A percentile compares a stretch with the other conserved stretches of the same genome.
Conservation (phyloP, 2,329 filamentous ascomycete genomes). For the Colletotrichum sp. region DNA sequence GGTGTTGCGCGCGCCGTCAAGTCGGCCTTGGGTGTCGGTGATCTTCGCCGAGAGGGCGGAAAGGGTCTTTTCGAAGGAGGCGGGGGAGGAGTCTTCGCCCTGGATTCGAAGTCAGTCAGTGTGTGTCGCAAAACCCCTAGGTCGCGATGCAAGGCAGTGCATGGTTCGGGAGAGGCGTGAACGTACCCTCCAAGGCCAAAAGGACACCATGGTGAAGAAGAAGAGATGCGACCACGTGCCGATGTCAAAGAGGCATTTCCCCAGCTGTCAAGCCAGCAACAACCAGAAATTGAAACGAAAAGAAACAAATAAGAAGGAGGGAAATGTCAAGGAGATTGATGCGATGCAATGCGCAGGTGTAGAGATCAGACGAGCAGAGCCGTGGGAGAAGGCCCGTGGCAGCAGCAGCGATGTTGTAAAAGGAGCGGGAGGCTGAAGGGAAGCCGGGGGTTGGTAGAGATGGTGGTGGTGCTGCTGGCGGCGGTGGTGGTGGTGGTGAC, state of each 20-base stretch:
- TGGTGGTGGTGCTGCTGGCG: not conserved
- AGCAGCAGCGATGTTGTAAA: not conserved
- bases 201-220: slow-evolving; percentile 69
- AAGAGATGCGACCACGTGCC: slow-evolving; percentile 17
- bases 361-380: not conserved
- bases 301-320: not conserved
- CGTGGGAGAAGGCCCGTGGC: not conserved
- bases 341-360: not conserved
- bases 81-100: slow-evolving; percentile 82
- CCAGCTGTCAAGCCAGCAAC: not conserved
- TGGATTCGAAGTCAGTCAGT: slow-evolving; percentile 37
- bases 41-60: slow-evolving; percentile 85
- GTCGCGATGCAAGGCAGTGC: not conserved
- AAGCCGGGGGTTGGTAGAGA: not conserved
- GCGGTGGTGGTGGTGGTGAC: not conserved
- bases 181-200: slow-evolving; percentile 84
- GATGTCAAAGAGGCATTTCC: slow-evolving; percentile 15
- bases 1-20: slow-evolving; percentile 75
- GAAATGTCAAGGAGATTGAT: not conserved
- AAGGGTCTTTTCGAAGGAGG: slow-evolving; percentile 91
- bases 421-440: slow-evolving; percentile 2
- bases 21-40: slow-evolving; percentile 70
- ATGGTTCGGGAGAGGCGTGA: not conserved
- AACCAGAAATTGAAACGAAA: not conserved
- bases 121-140: not conserved